Base-by-base conservation (phyloP, 1,139 yeast species). In the Saccharomyces pastorianus region DNA sequence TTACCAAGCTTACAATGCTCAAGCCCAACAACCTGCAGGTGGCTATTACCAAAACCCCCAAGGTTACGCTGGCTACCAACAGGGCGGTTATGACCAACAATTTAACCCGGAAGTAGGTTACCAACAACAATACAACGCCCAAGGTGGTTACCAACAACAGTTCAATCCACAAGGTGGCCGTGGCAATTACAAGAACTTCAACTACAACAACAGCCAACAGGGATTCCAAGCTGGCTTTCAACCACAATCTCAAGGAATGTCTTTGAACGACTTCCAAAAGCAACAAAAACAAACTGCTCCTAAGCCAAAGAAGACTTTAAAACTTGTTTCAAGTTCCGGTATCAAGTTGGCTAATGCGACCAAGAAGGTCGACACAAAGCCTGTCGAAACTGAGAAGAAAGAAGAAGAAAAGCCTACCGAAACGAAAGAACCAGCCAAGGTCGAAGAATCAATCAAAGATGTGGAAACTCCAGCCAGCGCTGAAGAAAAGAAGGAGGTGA, bases 251-350 rank as follows among this genome's bases (percentile, higher is more conserved):
- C 76, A 74, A 56, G 95, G 93, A 52, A 84, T 88, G 90, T 83
- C 95, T 44, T 78, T 90, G 64, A 96, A 90, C 55, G 96, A 90
- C 67, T 89, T 84, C 74, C 88, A 88, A 72, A 85, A 85, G 69
- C 51, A 58, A 44, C 48, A 54, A 49, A 58, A 57, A 46, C 53
- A 56, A 64, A 62, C 70, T 48, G 65, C 70, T 42, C 61, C 71
- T 28, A 84, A 84, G 66, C 87, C 88, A 57, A 79, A 78, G 71
- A 75, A 71, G 56, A 82, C 84, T 47, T 77, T 86, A 69, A 85
- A 85, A 68, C 76, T 85, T 68, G 84, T 83, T 13, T 73, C 84
- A 38, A 79, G 84, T 46, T 79, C 87, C 13, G 83, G 84, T 58
- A 82, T 86, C 62, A 85, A 85, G 71, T 76, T 84, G 61, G 88